phyloP scores from a whole-genome alignment of 495 filamentous ascomycete genomes.

The Tuber umbilicatum region DNA sequence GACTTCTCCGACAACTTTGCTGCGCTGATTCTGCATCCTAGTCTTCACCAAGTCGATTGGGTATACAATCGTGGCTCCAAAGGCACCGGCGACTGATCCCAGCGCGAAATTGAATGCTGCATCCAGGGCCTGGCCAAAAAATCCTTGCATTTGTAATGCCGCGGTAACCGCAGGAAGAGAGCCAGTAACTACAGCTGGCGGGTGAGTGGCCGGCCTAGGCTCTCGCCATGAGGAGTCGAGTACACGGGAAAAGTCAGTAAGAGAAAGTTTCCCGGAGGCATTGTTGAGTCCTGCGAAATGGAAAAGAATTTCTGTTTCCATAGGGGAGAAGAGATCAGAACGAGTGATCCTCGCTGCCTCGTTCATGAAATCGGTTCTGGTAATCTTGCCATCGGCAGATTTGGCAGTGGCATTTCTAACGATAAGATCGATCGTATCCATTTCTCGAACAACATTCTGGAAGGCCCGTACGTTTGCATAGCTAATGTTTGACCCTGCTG shows the following conservation, averaged over 20 bases:
- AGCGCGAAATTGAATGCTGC: conserved; percentile 84
- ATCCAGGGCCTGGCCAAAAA: conserved; percentile 61
- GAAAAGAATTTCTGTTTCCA: conserved; percentile 98
- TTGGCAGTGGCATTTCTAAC: conserved; percentile 78
- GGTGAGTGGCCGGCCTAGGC: conserved; percentile 47
- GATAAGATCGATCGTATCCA: conserved; percentile 93
- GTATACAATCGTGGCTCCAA: conserved; percentile 98
- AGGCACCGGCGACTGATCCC: conserved; percentile 85
- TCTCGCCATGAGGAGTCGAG: conserved; percentile 85
- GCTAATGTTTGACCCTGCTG: conserved; percentile 81
- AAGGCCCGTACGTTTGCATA: conserved; percentile 97
- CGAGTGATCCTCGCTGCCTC: conserved; percentile 83
- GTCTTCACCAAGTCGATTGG: conserved; percentile 98
- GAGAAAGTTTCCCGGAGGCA: conserved; percentile 71
- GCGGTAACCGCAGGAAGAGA: conserved; percentile 41
- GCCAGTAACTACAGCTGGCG: conserved; percentile 42
- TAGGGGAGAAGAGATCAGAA: conserved; percentile 91
- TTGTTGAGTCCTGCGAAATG: conserved; percentile 93
- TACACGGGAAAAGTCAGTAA: conserved; percentile 86
- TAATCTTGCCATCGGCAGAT: conserved; percentile 84
- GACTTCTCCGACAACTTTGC: conserved; percentile 68
- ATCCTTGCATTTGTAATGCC: conserved; percentile 26
- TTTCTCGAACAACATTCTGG: conserved; percentile 92
- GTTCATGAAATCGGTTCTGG: conserved; percentile 86
- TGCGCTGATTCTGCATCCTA: conserved; percentile 94